These are phyloP conservation scores for Micromonas commoda DNA, from an alignment of 139 green algal species.

Conservation along the genomic window DNA sequence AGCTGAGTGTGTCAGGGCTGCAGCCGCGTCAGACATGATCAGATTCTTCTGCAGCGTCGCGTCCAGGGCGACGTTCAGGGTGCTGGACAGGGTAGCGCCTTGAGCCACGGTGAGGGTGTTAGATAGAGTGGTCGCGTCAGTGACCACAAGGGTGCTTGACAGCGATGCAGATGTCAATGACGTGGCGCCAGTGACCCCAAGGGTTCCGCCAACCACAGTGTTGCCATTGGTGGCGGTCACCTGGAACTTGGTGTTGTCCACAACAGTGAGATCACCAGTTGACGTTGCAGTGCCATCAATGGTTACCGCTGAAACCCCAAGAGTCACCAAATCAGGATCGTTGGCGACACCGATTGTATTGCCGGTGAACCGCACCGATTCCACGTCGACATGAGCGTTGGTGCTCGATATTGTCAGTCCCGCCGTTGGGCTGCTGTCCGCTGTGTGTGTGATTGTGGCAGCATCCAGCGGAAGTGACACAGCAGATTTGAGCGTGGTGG, in stretches of 20 bases:
- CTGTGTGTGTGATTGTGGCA: no score
- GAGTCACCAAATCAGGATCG: no score
- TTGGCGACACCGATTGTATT: no score
- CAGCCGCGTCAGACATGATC: not conserved
- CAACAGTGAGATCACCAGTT: not conserved
- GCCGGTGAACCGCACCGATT: no score
- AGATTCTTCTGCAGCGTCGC: not conserved
- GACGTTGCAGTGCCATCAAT: not conserved
- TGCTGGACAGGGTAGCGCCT: not conserved
- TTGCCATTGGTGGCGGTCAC: not conserved
- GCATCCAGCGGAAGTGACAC: no score
- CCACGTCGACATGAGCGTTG: not conserved
- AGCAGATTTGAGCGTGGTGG: no score
- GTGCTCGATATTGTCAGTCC: not conserved
- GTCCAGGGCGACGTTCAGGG: not conserved
- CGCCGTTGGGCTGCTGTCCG: no score
- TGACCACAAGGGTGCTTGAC: not conserved
- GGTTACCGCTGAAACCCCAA: no score
- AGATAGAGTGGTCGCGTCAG: not conserved
- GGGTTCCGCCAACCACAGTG: not conserved
- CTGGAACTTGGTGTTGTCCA: not conserved
- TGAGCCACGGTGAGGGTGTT: not conserved
- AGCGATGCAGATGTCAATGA: not conserved
- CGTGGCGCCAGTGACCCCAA: not conserved
- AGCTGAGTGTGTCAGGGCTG: not conserved